Conservation (phyloP, 495 filamentous ascomycete species). For the Corynascus novoguineensis region DNA sequence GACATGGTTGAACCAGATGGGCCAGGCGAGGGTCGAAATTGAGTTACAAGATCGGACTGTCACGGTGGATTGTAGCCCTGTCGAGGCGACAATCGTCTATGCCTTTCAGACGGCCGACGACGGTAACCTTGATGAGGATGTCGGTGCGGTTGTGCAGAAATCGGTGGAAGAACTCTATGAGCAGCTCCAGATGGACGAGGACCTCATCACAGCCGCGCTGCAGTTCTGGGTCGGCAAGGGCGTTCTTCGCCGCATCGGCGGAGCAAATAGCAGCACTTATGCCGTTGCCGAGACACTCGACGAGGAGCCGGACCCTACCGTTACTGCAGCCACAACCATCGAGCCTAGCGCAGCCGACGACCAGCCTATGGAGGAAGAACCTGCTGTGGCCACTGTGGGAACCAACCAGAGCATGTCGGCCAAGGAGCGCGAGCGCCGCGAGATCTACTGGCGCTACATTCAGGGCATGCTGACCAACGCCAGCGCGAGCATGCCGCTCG, state of each 20-base stretch:
- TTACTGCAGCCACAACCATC: slow-evolving; percentile 28
- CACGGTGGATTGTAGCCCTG: slow-evolving; percentile 66
- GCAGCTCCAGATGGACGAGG: slow-evolving; percentile 67
- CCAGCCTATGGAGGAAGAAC: background rate
- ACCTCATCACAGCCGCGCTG: slow-evolving; percentile 70
- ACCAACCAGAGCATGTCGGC: slow-evolving; percentile 34
- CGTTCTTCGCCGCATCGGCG: slow-evolving; percentile 59
- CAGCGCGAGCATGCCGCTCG: slow-evolving; percentile 65
- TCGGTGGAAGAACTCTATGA: slow-evolving; percentile 58
- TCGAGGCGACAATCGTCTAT: slow-evolving; percentile 86
- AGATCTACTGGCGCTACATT: slow-evolving; percentile 85
- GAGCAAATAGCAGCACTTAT: slow-evolving; percentile 23
- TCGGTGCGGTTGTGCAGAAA: slow-evolving; percentile 34
- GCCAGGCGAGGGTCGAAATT: slow-evolving; percentile 73
- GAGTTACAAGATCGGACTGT: slow-evolving; percentile 77
- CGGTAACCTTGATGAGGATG: slow-evolving; percentile 4
- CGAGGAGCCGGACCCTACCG: slow-evolving; percentile 22
- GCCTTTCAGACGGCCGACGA: slow-evolving; percentile 58
- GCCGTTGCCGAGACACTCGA: slow-evolving; percentile 39
- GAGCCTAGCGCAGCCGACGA: background rate
- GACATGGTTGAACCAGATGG: slow-evolving; percentile 78
- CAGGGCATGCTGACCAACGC: slow-evolving; percentile 91
- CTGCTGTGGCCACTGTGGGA: slow-evolving; percentile 17
- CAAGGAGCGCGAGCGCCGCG: slow-evolving; percentile 66
- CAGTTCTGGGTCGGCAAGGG: slow-evolving; percentile 78